Base-by-base conservation (phyloP, 1,139 yeast genomes). In the Saccharomyces hybrid region DNA sequence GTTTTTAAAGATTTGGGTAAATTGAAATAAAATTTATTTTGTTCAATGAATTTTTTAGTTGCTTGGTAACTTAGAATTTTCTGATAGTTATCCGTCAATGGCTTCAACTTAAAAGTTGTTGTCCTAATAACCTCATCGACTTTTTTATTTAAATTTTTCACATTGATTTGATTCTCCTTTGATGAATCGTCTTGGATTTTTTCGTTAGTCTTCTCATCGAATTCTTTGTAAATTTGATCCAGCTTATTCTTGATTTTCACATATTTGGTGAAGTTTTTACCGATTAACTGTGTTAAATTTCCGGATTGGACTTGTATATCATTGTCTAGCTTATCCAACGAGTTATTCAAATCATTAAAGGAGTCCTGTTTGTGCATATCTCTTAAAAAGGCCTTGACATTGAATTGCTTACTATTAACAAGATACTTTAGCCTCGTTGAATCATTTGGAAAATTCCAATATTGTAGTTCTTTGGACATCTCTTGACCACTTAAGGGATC, bases 41-140 rank as follows among this genome's bases (percentile, higher is more conserved):
- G 74, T 51, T 83, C 83, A 23, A 90, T 76, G 56, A 87, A 80
- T 29, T 79, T 80, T 55, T 87, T 75, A n/a, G 95, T 80, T 38
- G 77, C 76, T 51, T 76, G 73, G 52, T 88, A 75, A 58, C 85
- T 82, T 25, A 74, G 73, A 59, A 86, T 88, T 61, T 81, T 83
- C 7, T 76, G 72, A 56, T 82, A 79, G 54, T 82, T 81, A 51
- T 85, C 85, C 53, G 84, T 71, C 5, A 91, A 81, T 0, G 98
- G 98, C 58, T 90, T 82, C 59, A 89, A 79, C 67, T 85, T 74
- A 57, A 84, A 74, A 0, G 88, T 77, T 0, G 91, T 85, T n/a
- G 81, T 77, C 49, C 75, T 72, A 41, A 73, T 73, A 1, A 80
- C 71, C 50, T 78, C 73, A 53, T 79, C 78, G 46, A 83, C 71